phyloP scores from a whole-genome alignment of 2,329 filamentous ascomycete species.

The Aspergillus sp. region DNA sequence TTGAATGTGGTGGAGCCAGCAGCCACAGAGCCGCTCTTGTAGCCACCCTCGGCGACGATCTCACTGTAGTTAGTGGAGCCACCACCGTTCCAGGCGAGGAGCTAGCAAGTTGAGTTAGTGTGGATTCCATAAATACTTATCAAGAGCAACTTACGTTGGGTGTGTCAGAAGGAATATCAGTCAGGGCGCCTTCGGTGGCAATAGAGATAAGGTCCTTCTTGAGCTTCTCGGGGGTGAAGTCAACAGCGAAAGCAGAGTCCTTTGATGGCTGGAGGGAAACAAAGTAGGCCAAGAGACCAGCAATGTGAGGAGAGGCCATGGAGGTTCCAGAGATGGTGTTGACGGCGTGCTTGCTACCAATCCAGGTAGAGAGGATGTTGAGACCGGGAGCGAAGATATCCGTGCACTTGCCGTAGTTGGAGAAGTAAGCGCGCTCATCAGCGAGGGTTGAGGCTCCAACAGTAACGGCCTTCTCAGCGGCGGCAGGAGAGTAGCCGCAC shows the following conservation, averaged over 20 bases:
- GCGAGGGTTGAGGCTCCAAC: slow-evolving; percentile 91
- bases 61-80: slow-evolving; percentile 86
- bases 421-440: slow-evolving; percentile 99
- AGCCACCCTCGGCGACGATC: slow-evolving; percentile 73
- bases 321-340: slow-evolving; percentile 99
- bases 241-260: slow-evolving; percentile 87
- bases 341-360: slow-evolving; percentile 89
- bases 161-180: slow-evolving; percentile 80
- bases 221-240: slow-evolving; percentile 89
- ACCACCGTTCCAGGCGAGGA: slow-evolving; percentile 98
- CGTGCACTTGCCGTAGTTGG: slow-evolving; percentile 99
- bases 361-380: slow-evolving; percentile 98
- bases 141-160: slow-evolving; percentile 64
- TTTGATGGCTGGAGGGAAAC: slow-evolving; percentile 89
- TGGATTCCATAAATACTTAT: not conserved
- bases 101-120: slow-evolving; percentile 40
- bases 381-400: slow-evolving; percentile 98
- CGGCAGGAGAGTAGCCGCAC: slow-evolving; percentile 98
- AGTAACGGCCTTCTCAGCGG: slow-evolving; percentile 86
- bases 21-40: slow-evolving; percentile 47
- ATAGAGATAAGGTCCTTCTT: slow-evolving; percentile 85
- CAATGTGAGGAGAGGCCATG: slow-evolving; percentile 97
- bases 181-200: slow-evolving; percentile 74
- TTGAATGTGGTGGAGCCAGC: slow-evolving; percentile 8
- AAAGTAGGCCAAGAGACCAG: slow-evolving; percentile 95